phyloP scores from a whole-genome alignment of 331 rosid genomes.

The Acacia pycnantha region DNA sequence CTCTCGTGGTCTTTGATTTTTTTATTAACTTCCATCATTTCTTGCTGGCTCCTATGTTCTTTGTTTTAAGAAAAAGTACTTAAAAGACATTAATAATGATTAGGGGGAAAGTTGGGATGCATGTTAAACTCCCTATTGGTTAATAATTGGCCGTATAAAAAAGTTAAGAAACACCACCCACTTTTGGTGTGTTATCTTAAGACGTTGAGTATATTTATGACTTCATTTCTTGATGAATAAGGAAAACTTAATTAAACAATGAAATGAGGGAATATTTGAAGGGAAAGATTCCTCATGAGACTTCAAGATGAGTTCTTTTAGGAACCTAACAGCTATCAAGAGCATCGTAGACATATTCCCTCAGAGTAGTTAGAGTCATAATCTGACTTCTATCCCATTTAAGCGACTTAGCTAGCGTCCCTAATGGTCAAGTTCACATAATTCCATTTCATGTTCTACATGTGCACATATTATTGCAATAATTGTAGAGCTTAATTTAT shows the following conservation, averaged over 20 bases:
- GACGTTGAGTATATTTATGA: not conserved
- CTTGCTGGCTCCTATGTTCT: slow-evolving; percentile 43
- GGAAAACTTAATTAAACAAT: not conserved
- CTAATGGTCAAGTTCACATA: slow-evolving; percentile 23
- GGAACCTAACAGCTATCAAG: not conserved
- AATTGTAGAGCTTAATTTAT: not conserved
- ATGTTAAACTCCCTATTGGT: slow-evolving; percentile 36
- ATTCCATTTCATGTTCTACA: slow-evolving; percentile 10
- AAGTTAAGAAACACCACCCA: not conserved
- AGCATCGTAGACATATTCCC: slow-evolving; percentile 17
- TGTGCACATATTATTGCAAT: not conserved
- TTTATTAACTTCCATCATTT: slow-evolving; percentile 46
- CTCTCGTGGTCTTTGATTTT: slow-evolving; percentile 31
- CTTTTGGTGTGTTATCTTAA: slow-evolving; percentile 24
- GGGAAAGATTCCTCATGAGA: slow-evolving; percentile 18
- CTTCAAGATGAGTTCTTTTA: not conserved
- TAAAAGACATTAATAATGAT: slow-evolving; percentile 63
- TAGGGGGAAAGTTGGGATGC: slow-evolving; percentile 47
- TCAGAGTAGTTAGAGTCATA: not conserved
- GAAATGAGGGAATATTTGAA: not conserved
- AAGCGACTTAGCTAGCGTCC: slow-evolving; percentile 1
- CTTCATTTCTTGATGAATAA: slow-evolving; percentile 12
- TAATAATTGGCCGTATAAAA: slow-evolving; percentile 16
- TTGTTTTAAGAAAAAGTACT: slow-evolving; percentile 31
- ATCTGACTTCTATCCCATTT: slow-evolving; percentile 20